phyloP scores from a whole-genome alignment of 129 eudicot species.

The Scalesia atractyloides region DNA sequence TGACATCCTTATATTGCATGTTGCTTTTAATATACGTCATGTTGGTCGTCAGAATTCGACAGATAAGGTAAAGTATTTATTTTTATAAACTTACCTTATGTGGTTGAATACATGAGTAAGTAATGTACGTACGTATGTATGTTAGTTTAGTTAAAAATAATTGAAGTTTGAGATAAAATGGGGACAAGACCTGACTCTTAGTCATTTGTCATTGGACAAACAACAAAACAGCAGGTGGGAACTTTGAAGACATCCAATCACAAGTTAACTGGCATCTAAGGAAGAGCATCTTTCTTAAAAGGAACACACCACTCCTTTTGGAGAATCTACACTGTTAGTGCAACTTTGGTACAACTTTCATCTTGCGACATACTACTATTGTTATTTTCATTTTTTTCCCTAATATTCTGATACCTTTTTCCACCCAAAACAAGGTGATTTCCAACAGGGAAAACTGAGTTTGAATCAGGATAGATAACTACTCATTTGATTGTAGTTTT shows the following conservation, averaged over 20 bases:
- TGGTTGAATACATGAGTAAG: not conserved
- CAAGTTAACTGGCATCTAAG: conserved; percentile 38
- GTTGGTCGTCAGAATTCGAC: not conserved
- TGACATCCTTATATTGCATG: conserved; percentile 17
- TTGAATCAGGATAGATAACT: no score
- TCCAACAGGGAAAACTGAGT: not conserved
- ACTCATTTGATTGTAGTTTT: no score
- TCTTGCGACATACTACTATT: conserved; percentile 5
- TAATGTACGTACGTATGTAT: not conserved
- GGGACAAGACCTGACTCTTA: conserved; percentile 26
- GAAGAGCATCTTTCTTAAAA: conserved; percentile 36
- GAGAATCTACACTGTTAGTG: conserved; percentile 18
- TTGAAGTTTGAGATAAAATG: conserved; percentile 8
- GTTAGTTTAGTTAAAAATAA: not conserved
- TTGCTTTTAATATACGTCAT: not conserved
- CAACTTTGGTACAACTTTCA: conserved; percentile 11
- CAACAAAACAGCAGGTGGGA: conserved; percentile 43
- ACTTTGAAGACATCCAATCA: conserved; percentile 47
- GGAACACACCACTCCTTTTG: conserved; percentile 29
- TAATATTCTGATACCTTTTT: conserved; percentile 6
- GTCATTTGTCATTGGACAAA: conserved; percentile 35
- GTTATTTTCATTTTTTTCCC: not conserved
- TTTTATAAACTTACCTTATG: not conserved
- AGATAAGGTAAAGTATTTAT: conserved; percentile 2
- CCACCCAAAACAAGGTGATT: not conserved